These are phyloP conservation scores for Penicillium pancosmium DNA, from an alignment of 495 filamentous ascomycete species.

Conservation along the genomic window DNA sequence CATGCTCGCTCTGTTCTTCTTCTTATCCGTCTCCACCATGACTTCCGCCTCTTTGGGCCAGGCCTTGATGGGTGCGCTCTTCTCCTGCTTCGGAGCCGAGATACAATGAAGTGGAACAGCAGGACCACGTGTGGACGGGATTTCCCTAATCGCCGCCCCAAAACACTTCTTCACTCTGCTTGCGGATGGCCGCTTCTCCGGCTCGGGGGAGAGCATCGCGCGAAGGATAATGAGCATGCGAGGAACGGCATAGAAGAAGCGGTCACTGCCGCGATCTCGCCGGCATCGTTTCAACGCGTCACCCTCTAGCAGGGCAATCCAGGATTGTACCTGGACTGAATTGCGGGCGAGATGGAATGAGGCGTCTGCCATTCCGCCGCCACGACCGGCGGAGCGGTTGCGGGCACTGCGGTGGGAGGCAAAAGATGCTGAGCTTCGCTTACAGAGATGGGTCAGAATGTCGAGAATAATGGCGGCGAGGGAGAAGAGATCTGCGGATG, in stretches of 20 bases:
- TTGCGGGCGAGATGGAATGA: conserved; percentile 78
- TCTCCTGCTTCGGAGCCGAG: conserved; percentile 1
- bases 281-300: conserved; percentile 60
- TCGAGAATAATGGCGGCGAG: conserved; percentile 57
- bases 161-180: conserved; percentile 31
- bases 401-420: conserved; percentile 70
- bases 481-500: conserved; percentile 46
- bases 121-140: conserved; percentile 4
- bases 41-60: neutral
- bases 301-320: conserved; percentile 71
- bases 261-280: conserved; percentile 48
- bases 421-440: conserved; percentile 71
- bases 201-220: conserved; percentile 47
- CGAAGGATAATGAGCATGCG: conserved; percentile 46
- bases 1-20: neutral
- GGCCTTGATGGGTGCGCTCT: neutral
- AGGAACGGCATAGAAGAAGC: conserved; percentile 40
- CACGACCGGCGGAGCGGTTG: conserved; percentile 66
- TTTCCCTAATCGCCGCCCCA: conserved; percentile 19
- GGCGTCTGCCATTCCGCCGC: conserved; percentile 71
- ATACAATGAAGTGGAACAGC: conserved; percentile 18
- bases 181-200: conserved; percentile 40
- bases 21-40: neutral
- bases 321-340: conserved; percentile 71
- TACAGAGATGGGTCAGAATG: conserved; percentile 79